phyloP scores from a whole-genome alignment of 352 stramenopile genomes.

The Aphanomyces invadans region DNA sequence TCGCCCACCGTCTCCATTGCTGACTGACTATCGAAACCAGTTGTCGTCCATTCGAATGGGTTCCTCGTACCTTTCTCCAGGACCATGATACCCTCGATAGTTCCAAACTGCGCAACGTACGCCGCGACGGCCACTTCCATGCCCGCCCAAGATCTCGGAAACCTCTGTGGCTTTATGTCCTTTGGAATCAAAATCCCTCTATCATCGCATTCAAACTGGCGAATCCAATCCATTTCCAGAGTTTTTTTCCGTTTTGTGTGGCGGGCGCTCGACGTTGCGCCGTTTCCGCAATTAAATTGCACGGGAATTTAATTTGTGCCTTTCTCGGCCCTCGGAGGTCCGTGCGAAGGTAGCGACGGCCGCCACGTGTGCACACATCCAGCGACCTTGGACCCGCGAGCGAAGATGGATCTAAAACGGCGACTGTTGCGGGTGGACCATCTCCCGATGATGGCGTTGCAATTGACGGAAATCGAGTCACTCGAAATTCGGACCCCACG shows the following conservation, averaged over 20 bases:
- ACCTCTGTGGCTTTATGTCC: not conserved
- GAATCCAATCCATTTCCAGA: not conserved
- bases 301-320: conserved; percentile 14
- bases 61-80: not conserved
- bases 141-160: not conserved
- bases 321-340: conserved; percentile 2
- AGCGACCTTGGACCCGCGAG: not conserved
- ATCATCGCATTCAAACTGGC: not conserved
- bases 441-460: conserved; percentile 10
- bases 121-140: conserved; percentile 22
- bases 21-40: not conserved
- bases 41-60: not conserved
- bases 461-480: conserved; percentile 12
- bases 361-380: not conserved
- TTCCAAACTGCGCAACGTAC: not conserved
- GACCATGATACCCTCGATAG: not conserved
- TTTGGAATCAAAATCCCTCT: conserved; percentile 6
- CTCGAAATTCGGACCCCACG: not conserved
- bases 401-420: conserved; percentile 8
- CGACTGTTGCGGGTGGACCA: conserved; percentile 21
- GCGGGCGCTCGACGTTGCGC: not conserved
- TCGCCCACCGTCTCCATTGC: not conserved
- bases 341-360: conserved; percentile 3
- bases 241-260: conserved; percentile 18
- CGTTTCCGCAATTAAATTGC: conserved; percentile 11